Evolutionary conservation across 1,284 basidiomycete genomes (phyloP).

Genomic region (Volvariella volvacea): DNA sequence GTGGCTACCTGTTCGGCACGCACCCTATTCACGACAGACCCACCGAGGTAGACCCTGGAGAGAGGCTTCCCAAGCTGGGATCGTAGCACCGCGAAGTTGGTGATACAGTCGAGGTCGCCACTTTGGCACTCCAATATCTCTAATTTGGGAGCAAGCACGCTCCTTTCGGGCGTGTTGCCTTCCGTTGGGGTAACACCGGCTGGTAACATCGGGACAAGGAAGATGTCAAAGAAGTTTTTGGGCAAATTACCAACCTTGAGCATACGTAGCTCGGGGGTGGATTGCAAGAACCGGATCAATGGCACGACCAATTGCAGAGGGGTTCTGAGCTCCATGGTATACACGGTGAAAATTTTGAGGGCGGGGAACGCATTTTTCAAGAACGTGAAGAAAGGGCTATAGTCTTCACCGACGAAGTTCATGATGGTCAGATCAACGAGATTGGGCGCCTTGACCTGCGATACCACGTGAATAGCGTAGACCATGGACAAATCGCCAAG

Average conservation of each 20-base stretch:
- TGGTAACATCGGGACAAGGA: conserved; percentile 20
- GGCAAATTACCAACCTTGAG: conserved; percentile 38
- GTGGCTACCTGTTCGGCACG: conserved; percentile 11
- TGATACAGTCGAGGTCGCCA: conserved; percentile 18
- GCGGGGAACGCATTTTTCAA: conserved; percentile 39
- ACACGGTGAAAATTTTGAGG: conserved; percentile 44
- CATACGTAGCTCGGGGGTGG: conserved; percentile 46
- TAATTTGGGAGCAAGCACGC: conserved; percentile 33
- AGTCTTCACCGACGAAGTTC: conserved; percentile 42
- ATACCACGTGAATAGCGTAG: conserved; percentile 38
- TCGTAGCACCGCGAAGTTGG: conserved; percentile 17
- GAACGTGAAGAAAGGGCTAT: conserved; percentile 33
- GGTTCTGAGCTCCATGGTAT: conserved; percentile 29
- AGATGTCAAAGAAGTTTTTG: conserved; percentile 32
- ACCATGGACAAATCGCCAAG: conserved; percentile 43
- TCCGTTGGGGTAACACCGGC: not conserved
- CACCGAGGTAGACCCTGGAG: conserved; percentile 23
- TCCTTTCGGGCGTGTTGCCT: conserved; percentile 8
- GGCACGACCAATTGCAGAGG: conserved; percentile 14
- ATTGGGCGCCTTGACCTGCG: conserved; percentile 43
- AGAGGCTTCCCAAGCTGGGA: conserved; percentile 20
- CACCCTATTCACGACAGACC: conserved; percentile 12
- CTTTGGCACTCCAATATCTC: conserved; percentile 31
- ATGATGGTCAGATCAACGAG: conserved; percentile 48
- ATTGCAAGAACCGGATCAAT: conserved; percentile 41